Evolutionary conservation across 2,329 filamentous ascomycete genomes (phyloP).

Genomic region (Verticillium nubilum): DNA sequence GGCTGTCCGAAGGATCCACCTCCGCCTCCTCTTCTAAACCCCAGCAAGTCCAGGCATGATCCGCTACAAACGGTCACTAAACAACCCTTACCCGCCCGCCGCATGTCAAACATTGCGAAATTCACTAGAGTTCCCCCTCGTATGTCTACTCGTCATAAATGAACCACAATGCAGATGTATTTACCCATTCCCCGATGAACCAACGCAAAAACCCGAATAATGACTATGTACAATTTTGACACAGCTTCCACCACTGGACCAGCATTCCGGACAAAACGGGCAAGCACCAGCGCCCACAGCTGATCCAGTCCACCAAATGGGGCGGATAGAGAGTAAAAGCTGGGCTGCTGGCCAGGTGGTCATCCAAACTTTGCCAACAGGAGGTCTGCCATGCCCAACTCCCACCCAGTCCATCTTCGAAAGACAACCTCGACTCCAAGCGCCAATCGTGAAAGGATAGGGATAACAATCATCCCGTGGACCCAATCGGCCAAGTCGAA

Average conservation of each 20-base stretch:
- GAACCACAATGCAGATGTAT: conserved; percentile 14
- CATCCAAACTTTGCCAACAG: neutral
- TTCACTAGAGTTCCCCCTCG: neutral
- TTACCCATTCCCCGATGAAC: conserved; percentile 22
- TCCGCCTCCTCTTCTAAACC: neutral
- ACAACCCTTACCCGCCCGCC: neutral
- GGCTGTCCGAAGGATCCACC: neutral
- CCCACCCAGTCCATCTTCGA: neutral
- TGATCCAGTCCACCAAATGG: conserved; percentile 9
- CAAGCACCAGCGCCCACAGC: neutral
- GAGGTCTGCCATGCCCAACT: neutral
- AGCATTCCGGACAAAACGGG: conserved; percentile 1
- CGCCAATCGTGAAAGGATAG: conserved; percentile 31
- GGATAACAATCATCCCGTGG: neutral
- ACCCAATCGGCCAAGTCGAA: neutral
- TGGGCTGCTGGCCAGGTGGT: neutral
- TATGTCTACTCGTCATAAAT: neutral
- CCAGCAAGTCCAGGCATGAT: neutral
- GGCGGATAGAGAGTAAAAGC: neutral
- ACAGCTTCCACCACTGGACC: conserved; percentile 14
- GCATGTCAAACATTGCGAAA: too few species aligned
- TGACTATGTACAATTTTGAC: conserved; percentile 35
- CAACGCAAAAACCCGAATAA: conserved; percentile 27
- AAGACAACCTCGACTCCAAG: conserved; percentile 25
- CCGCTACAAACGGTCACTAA: neutral